These are phyloP conservation scores for Candida germanica DNA, from an alignment of 805 yeast genomes.

Conservation along the genomic window DNA sequence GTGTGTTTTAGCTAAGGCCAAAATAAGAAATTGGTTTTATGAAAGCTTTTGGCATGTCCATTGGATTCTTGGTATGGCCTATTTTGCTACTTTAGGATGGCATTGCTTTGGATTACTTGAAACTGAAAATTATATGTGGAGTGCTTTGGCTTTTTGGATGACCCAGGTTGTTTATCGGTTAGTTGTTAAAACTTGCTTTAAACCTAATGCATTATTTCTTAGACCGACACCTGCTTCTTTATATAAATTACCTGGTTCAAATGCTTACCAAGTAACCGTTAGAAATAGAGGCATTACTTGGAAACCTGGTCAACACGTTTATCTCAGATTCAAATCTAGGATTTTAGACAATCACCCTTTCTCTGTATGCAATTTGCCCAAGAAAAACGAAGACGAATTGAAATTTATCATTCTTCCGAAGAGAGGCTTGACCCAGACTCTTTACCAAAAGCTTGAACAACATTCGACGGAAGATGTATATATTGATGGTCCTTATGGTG, in stretches of 20 bases:
- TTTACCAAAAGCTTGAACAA: constrained; percentile 30
- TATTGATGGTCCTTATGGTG: constrained; percentile 61
- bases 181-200: constrained; percentile 43
- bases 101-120: constrained; percentile 38
- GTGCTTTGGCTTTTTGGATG: constrained; percentile 51
- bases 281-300: constrained; percentile 34
- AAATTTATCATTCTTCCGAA: constrained; percentile 45
- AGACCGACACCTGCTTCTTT: constrained; percentile 35
- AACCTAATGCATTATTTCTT: constrained; percentile 40
- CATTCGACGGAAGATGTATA: constrained; percentile 28
- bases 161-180: constrained; percentile 47
- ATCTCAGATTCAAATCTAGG: constrained; percentile 41
- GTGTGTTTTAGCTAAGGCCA: constrained; percentile 41
- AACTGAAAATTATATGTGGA: constrained; percentile 45
- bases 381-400: constrained; percentile 24
- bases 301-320: constrained; percentile 57
- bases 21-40: constrained; percentile 38
- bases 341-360: constrained; percentile 57
- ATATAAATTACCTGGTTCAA: constrained; percentile 19
- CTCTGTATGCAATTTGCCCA: constrained; percentile 40
- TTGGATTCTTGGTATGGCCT: constrained; percentile 52
- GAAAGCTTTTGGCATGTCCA: constrained; percentile 51
- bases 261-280: constrained; percentile 34
- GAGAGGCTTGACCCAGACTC: constrained; percentile 43
- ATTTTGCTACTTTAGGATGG: constrained; percentile 44